Evolutionary conservation across 108 stramenopile genomes (phyloP).

Genomic region (Asterionellopsis glacialis): DNA sequence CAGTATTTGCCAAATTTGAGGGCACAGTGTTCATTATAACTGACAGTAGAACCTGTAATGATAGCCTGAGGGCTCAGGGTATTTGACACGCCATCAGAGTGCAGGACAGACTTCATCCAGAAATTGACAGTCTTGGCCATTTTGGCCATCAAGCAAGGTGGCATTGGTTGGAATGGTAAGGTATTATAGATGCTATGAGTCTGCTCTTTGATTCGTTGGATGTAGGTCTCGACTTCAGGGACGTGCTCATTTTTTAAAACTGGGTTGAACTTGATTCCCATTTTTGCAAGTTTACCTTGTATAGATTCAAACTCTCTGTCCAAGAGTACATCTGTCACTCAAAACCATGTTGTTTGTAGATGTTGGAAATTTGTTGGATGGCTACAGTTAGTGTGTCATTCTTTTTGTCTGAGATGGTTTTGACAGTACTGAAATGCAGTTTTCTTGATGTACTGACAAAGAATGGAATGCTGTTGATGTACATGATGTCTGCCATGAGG

Average conservation of each 20-base stretch:
- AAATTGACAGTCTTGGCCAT: conserved; percentile 13
- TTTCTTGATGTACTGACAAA: conserved; percentile 21
- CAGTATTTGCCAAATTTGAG: conserved; percentile 30
- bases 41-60: background rate
- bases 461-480: conserved; percentile 36
- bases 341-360: conserved; percentile 10
- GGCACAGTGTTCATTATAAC: conserved; percentile 17
- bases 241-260: conserved; percentile 25
- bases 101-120: conserved; percentile 18
- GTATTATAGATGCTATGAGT: conserved; percentile 7
- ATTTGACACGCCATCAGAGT: conserved; percentile 5
- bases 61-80: conserved; percentile 18
- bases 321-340: conserved; percentile 1
- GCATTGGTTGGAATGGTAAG: conserved; percentile 16
- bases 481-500: conserved; percentile 33
- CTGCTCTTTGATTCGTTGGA: conserved; percentile 28
- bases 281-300: background rate
- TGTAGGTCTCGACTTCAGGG: conserved; percentile 17
- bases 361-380: conserved; percentile 1
- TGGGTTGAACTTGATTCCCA: conserved; percentile 11
- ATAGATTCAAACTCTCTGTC: conserved; percentile 15
- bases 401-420: background rate
- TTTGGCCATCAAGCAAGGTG: conserved; percentile 15
- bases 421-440: conserved; percentile 22
- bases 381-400: background rate